Conservation (phyloP, 371 early-diverging fungal genomes). For the Syncephalastrum sp. region DNA sequence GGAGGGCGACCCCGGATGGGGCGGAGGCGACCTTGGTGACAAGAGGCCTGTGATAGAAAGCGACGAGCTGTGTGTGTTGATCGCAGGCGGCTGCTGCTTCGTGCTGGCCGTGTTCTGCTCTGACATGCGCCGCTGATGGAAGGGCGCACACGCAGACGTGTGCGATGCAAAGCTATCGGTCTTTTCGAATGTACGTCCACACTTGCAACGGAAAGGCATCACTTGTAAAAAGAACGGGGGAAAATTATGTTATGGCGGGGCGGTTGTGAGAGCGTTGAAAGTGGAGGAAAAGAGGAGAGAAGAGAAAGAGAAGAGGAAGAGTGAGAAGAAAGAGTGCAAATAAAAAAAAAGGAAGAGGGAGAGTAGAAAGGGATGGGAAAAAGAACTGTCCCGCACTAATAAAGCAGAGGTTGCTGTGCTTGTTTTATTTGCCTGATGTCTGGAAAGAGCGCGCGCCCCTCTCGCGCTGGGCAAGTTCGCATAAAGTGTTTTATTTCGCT, state of each 20-base stretch:
- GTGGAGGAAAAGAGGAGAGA: constrained; percentile 2
- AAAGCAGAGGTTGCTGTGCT: too few species aligned
- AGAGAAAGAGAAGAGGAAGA: not conserved
- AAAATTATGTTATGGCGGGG: not conserved
- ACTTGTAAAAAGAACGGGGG: constrained; percentile 3
- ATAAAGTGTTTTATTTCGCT: too few species aligned
- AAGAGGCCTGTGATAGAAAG: constrained; percentile 25
- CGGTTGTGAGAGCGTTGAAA: not conserved
- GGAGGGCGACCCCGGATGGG: constrained; percentile 17
- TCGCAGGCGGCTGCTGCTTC: constrained; percentile 11
- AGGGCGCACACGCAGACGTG: constrained; percentile 48
- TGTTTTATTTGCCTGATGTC: too few species aligned
- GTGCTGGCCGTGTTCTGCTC: constrained; percentile 6
- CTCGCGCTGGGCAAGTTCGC: too few species aligned
- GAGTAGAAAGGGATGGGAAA: constrained; percentile 13
- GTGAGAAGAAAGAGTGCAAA: not conserved
- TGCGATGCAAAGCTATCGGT: constrained; percentile 50
- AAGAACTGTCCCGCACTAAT: not conserved
- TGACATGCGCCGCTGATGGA: constrained; percentile 50
- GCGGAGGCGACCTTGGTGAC: constrained; percentile 16
- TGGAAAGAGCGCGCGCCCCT: too few species aligned
- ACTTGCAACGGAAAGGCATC: constrained; percentile 56
- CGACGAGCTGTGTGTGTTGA: constrained; percentile 13
- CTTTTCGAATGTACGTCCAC: constrained; percentile 40
- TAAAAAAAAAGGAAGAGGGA: constrained; percentile 12